phyloP scores from a whole-genome alignment of 768 basidiomycete species.

The Mycena amicta region DNA sequence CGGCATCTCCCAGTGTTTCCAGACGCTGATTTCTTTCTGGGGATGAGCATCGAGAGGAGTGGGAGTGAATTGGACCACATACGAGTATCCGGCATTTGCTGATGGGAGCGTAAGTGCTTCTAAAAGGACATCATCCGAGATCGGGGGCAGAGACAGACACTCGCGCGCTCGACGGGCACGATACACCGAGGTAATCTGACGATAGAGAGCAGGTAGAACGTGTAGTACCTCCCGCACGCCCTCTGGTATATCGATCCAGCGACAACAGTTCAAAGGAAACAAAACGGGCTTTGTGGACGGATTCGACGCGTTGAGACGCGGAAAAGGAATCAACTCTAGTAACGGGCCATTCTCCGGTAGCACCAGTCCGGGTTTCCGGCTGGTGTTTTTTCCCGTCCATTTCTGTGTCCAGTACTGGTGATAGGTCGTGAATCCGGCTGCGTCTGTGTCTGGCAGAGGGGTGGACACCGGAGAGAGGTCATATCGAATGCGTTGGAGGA shows the following conservation, averaged over 20 bases:
- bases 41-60: not conserved
- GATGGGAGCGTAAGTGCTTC: constrained; percentile 80
- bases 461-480: constrained; percentile 69
- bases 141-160: constrained; percentile 62
- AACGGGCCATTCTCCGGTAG: constrained; percentile 63
- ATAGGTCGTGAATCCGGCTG: constrained; percentile 52
- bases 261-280: constrained; percentile 50
- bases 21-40: constrained; percentile 72
- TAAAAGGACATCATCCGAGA: constrained; percentile 58
- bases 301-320: constrained; percentile 38
- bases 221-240: constrained; percentile 54
- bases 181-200: constrained; percentile 66
- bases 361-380: constrained; percentile 34
- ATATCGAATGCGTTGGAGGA: constrained; percentile 59
- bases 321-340: constrained; percentile 53
- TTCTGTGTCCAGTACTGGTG: constrained; percentile 58
- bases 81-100: constrained; percentile 59
- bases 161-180: constrained; percentile 54
- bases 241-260: constrained; percentile 55
- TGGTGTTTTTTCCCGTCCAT: constrained; percentile 50
- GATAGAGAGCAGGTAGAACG: constrained; percentile 67
- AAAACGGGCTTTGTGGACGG: constrained; percentile 29
- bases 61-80: not conserved
- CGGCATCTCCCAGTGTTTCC: constrained; percentile 86
- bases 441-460: constrained; percentile 54